Evolutionary conservation across 2,329 filamentous ascomycete genomes (phyloP).

Genomic region (Sporothrix variecibatus): DNA sequence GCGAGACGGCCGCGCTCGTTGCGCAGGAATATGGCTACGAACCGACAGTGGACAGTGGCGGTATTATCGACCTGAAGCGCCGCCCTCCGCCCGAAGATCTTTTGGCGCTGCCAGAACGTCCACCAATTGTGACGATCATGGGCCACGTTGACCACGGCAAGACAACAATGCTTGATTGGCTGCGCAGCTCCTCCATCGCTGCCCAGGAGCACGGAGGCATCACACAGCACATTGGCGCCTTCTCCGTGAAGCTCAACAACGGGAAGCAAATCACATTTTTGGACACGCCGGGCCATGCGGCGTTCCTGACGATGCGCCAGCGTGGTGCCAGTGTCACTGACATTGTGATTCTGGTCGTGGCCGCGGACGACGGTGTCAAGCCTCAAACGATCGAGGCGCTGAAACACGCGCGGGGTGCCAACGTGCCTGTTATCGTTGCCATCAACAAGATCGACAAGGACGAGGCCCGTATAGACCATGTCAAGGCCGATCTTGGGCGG

Average conservation of each 20-base stretch:
- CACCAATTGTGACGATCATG: constrained; percentile 98
- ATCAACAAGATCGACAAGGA: constrained; percentile 97
- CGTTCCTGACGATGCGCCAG: constrained; percentile 93
- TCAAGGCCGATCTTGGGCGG: constrained; percentile 82
- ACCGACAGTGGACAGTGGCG: constrained; percentile 69
- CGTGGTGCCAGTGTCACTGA: constrained; percentile 95
- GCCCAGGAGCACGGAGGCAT: constrained; percentile 94
- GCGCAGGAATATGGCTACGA: constrained; percentile 93
- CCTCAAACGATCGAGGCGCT: constrained; percentile 95
- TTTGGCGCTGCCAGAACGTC: constrained; percentile 68
- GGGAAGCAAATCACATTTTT: constrained; percentile 94
- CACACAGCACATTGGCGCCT: constrained; percentile 97
- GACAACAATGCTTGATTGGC: constrained; percentile 90
- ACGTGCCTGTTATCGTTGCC: constrained; percentile 94
- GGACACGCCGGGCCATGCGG: constrained; percentile 93
- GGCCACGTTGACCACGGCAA: constrained; percentile 98
- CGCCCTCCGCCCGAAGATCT: constrained; percentile 69
- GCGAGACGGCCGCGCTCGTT: constrained; percentile 86
- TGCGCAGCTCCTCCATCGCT: constrained; percentile 89
- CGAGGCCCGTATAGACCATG: constrained; percentile 74
- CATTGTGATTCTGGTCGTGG: constrained; percentile 93
- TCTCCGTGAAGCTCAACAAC: constrained; percentile 82
- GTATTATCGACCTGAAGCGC: constrained; percentile 69
- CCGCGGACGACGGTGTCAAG: constrained; percentile 95
- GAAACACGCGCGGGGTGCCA: constrained; percentile 83